Base-by-base conservation (phyloP, 2,329 filamentous ascomycete species). In the Knufia petricola region DNA sequence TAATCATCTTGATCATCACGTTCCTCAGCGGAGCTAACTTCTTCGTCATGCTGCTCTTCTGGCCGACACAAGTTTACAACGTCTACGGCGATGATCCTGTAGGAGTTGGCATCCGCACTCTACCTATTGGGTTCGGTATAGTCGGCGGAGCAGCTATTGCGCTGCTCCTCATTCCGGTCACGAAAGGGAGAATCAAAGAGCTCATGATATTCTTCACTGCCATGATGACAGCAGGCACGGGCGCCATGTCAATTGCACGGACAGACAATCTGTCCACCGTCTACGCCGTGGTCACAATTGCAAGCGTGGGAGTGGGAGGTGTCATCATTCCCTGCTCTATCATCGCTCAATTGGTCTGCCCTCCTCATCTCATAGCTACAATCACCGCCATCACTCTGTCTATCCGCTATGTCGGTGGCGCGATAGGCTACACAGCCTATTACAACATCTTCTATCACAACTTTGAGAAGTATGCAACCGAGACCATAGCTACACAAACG, bases 21-120 rank as follows among this genome's bases (percentile, higher is more conserved):
- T 55, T 55, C 26, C 44, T 55, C 30, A 49, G 45, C 9, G 50
- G 34, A 30, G 40, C 13, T 21, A 55, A 56, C 38, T 56, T 55
- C 49, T 56, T 53, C 31, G 49, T 49, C 9, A 40, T 57, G 37
- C 47, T 57, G 12, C 53, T 53, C 36, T 55, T 55, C 47, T 54
- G 54, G 41, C 55, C 55, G 1, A 26, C 54, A 3, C 30, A 37
- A 20, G 53, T 50, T 40, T 38, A 30, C 21, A 39, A 40, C n/a
- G 45, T 56, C 10, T 56, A 49, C 39, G 39, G 43, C n/a, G 47
- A 50, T 3, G 50, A 56, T 39, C 54, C 54, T 19, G 50, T 56
- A 12, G 41, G 54, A 34, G 45, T 54, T 15, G 54, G 54, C 20
- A 32, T 56, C 2, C 46, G 49, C 19, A 52, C 52, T 26, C 24